Conservation (phyloP, 495 filamentous ascomycete genomes). For the Annulohypoxylon bovei region DNA sequence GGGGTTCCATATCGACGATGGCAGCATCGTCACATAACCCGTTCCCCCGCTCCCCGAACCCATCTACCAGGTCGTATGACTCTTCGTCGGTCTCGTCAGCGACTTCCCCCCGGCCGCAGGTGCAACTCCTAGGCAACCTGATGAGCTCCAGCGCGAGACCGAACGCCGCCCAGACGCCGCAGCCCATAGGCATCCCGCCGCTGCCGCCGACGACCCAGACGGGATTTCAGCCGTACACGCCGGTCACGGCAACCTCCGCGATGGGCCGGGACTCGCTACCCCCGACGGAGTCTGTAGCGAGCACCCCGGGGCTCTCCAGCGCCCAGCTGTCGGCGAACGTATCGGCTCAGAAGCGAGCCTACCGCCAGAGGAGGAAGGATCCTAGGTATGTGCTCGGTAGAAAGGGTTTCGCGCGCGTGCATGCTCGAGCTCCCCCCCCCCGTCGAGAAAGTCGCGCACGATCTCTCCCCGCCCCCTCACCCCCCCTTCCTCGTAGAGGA, state of each 20-base stretch:
- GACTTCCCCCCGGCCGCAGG: constrained; percentile 60
- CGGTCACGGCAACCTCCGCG: constrained; percentile 56
- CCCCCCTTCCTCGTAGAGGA: constrained; percentile 12
- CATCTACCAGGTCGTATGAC: constrained; percentile 63
- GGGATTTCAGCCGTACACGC: constrained; percentile 58
- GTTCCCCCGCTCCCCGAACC: constrained; percentile 64
- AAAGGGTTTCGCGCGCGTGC: neutral
- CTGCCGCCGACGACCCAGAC: constrained; percentile 51
- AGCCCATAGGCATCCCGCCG: constrained; percentile 57
- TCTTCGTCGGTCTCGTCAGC: constrained; percentile 65
- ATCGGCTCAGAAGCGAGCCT: constrained; percentile 87
- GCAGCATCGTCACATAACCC: constrained; percentile 62
- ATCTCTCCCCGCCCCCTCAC: neutral
- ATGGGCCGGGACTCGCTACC: constrained; percentile 64
- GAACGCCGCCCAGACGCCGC: constrained; percentile 50
- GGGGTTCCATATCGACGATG: constrained; percentile 55
- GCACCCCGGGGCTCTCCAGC: constrained; percentile 61
- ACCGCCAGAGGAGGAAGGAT: constrained; percentile 93
- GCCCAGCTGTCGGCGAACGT: constrained; percentile 54
- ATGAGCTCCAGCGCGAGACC: constrained; percentile 55
- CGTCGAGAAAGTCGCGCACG: neutral
- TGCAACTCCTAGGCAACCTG: constrained; percentile 57
- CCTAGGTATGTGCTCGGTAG: constrained; percentile 57
- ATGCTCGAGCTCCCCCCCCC: constrained; percentile 1
- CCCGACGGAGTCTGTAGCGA: constrained; percentile 61